Percentiles rank a stretch among this genome's conserved stretches.
These are phyloP conservation scores for Colletotrichum plurivorum DNA, from an alignment of 2,329 filamentous ascomycete genomes.

Conservation along the genomic window DNA sequence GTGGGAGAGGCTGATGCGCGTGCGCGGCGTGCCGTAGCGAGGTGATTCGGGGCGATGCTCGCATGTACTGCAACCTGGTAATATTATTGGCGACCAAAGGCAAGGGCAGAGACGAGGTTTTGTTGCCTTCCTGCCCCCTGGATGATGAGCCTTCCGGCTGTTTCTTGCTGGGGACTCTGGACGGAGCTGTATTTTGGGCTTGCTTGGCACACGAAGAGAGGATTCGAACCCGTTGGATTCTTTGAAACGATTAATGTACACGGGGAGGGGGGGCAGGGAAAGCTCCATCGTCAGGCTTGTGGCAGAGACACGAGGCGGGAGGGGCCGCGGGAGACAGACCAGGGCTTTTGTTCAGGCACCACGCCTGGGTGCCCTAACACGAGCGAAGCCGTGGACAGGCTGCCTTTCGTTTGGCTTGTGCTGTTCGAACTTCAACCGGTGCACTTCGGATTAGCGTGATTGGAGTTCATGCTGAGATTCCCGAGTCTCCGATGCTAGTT, in stretches of 20 bases:
- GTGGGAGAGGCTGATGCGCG: neutral
- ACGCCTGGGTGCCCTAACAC: neutral
- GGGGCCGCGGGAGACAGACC: constrained; percentile 23
- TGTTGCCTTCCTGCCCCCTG: neutral
- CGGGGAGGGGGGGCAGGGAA: constrained; percentile 3
- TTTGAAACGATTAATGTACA: neutral
- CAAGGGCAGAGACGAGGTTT: neutral
- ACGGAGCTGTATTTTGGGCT: neutral
- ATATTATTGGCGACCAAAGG: constrained; percentile 5
- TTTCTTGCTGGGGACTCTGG: neutral
- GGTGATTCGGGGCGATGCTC: neutral
- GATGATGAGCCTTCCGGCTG: neutral
- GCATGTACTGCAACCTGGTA: constrained; percentile 11
- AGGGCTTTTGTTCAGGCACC: constrained; percentile 12
- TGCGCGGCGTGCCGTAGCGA: neutral
- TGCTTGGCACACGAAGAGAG: constrained; percentile 5
- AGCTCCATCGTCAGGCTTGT: neutral
- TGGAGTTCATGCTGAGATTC: neutral
- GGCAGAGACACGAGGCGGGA: constrained; percentile 27
- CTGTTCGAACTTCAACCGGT: neutral
- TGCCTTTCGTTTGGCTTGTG: neutral
- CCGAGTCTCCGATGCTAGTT: neutral
- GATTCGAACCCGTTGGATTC: neutral
- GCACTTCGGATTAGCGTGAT: neutral
- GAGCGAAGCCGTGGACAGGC: neutral